Conservation (phyloP, 805 yeast genomes). For the Kodamaea kakaduensis region DNA sequence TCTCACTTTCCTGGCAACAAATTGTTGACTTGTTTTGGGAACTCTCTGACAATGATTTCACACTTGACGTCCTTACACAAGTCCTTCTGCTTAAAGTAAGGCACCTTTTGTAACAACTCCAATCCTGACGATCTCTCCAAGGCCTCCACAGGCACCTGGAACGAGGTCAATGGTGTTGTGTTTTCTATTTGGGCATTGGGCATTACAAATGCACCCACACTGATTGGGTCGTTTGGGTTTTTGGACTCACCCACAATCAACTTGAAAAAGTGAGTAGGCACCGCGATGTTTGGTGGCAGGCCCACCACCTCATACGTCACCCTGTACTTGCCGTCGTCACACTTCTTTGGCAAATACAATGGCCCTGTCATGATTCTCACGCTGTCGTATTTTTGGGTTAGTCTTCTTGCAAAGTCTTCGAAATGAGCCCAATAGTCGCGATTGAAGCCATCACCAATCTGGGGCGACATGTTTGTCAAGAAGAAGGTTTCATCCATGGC, state of each 20-base stretch:
- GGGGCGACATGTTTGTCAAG: slow-evolving; percentile 91
- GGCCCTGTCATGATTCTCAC: slow-evolving; percentile 95
- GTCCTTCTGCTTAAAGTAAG: slow-evolving; percentile 50
- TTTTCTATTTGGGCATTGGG: slow-evolving; percentile 85
- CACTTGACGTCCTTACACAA: slow-evolving; percentile 81
- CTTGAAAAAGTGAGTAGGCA: slow-evolving; percentile 96
- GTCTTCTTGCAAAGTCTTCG: slow-evolving; percentile 79
- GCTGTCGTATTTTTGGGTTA: slow-evolving; percentile 64
- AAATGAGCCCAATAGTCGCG: slow-evolving; percentile 97
- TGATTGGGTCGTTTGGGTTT: slow-evolving; percentile 42
- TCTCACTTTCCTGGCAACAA: slow-evolving; percentile 14
- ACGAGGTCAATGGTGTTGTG: slow-evolving; percentile 61
- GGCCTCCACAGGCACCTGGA: slow-evolving; percentile 87
- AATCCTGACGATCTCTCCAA: slow-evolving; percentile 84
- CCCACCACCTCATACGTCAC: slow-evolving; percentile 93
- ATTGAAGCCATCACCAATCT: slow-evolving; percentile 96
- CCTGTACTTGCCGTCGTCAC: slow-evolving; percentile 78
- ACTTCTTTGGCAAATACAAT: slow-evolving; percentile 73
- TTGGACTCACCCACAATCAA: slow-evolving; percentile 74
- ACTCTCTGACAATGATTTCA: slow-evolving; percentile 77
- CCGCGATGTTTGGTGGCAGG: slow-evolving; percentile 93
- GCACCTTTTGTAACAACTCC: slow-evolving; percentile 68
- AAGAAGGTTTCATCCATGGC: slow-evolving; percentile 96
- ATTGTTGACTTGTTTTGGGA: slow-evolving; percentile 41
- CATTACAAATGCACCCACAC: slow-evolving; percentile 89